Conservation (phyloP, 176 grass and related monocot species). For the Oryza australiensis region DNA sequence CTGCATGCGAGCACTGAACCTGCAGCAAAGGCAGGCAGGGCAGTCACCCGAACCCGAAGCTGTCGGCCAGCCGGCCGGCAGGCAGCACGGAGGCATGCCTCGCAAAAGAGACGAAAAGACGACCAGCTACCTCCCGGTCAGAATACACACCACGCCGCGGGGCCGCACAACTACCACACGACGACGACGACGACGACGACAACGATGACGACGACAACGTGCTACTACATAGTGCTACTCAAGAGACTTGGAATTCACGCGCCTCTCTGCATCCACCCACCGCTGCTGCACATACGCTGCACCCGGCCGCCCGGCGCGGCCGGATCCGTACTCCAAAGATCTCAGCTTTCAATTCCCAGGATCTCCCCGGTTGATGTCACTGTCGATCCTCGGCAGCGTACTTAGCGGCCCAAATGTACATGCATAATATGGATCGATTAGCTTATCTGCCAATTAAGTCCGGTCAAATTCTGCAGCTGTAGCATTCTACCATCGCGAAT, state of each 20-base stretch:
- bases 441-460: background rate
- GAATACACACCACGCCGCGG: background rate
- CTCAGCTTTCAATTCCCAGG: background rate
- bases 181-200: background rate
- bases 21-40: background rate
- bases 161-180: background rate
- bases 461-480: conserved; percentile 34
- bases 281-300: conserved; percentile 15
- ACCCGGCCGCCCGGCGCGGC: conserved; percentile 7
- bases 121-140: conserved; percentile 13
- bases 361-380: background rate
- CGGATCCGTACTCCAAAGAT: background rate
- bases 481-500: background rate
- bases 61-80: conserved; percentile 32
- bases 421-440: background rate
- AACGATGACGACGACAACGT: background rate
- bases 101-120: background rate
- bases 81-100: background rate
- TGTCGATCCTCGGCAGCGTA: background rate
- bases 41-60: background rate
- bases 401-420: background rate
- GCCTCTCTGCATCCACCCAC: background rate
- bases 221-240: too few species aligned
- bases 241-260: background rate
- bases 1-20: conserved; percentile 17